Conservation (phyloP, 495 filamentous ascomycete genomes). For the Amphirosellinia nigrospora region DNA sequence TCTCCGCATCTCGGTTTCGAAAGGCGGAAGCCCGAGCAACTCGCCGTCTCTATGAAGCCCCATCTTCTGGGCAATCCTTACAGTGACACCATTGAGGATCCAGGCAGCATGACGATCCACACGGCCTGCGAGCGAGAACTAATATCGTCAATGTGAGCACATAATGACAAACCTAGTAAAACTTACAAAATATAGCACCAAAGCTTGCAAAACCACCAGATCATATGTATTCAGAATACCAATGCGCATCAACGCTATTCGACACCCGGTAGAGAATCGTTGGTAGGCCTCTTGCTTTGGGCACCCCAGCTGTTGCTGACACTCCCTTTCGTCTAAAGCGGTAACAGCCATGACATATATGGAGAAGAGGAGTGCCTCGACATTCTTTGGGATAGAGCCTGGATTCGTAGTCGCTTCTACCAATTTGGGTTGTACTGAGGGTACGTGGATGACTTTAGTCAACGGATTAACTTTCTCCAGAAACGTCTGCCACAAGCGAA, state of each 20-base stretch:
- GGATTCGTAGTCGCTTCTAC: conserved; percentile 49
- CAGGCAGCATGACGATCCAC: conserved; percentile 59
- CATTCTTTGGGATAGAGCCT: conserved; percentile 50
- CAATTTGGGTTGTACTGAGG: conserved; percentile 62
- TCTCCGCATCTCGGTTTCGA: conserved; percentile 72
- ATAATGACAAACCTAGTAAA: not conserved
- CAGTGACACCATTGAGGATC: conserved; percentile 61
- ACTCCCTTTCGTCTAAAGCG: conserved; percentile 57
- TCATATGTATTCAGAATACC: conserved; percentile 60
- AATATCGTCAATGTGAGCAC: conserved; percentile 29
- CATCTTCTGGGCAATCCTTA: conserved; percentile 75
- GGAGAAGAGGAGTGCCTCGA: conserved; percentile 58
- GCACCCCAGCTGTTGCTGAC: conserved; percentile 53
- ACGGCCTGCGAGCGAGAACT: conserved; percentile 57
- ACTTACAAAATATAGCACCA: conserved; percentile 59
- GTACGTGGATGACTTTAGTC: conserved; percentile 72
- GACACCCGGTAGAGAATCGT: conserved; percentile 50
- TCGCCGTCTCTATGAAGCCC: conserved; percentile 75
- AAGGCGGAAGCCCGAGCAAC: conserved; percentile 65
- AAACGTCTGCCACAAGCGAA: conserved; percentile 73
- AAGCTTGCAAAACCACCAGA: conserved; percentile 59
- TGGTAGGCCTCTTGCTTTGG: conserved; percentile 47
- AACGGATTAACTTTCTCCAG: conserved; percentile 72
- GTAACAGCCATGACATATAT: conserved; percentile 59
- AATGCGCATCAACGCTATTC: conserved; percentile 55